Base-by-base conservation (phyloP, 352 stramenopile genomes). In the Phytophthora sansomeana region DNA sequence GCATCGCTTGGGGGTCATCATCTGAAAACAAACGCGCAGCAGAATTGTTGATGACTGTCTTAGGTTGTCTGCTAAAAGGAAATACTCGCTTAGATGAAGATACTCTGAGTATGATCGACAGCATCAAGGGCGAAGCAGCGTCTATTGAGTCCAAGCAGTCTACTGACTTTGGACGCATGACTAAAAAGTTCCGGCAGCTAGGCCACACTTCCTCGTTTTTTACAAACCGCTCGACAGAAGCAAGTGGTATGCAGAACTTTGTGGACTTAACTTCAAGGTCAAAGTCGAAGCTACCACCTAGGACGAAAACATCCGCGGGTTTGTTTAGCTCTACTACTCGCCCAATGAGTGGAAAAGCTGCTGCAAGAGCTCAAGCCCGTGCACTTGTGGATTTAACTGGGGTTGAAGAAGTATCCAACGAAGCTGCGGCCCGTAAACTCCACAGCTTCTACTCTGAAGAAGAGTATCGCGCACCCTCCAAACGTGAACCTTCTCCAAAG, bases 381-480 rank as follows among this genome's bases (percentile, higher is more conserved):
- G 30, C 62, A 33, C 52, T 81, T 4, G 71, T 88, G 24, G 83
- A 89, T 70, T 59, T 87, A 7, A 81, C 71, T 50, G 81, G 78
- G 13, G 41, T 81, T 19, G 67, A 72, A 4, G 66, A 82, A 68
- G 74, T 77, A 38, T 78, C 56, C 6, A 72, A 85, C 30, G 69
- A 83, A 70, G 67, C 72, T n/a, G 75, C 78, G 30, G 72, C 80
- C 30, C 80, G 86, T 62, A 89, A 81, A 44, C 77, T 78, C 4
- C 85, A 95, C 43, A 91, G 76, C 16, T 95, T 95, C 29, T 95
- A 93, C 41, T 76, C 73, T 6, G 83, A 95, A 66, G 78, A 83
- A 49, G 78, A 89, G 32, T 88, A 86, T 10, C 62, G 67, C 4
- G 44, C 54, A 16, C 46, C 67, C n/a, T 51, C 53, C 24, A 69